These are phyloP conservation scores for Saccharomycopsis selenospora DNA, from an alignment of 805 yeast species.

Conservation along the genomic window DNA sequence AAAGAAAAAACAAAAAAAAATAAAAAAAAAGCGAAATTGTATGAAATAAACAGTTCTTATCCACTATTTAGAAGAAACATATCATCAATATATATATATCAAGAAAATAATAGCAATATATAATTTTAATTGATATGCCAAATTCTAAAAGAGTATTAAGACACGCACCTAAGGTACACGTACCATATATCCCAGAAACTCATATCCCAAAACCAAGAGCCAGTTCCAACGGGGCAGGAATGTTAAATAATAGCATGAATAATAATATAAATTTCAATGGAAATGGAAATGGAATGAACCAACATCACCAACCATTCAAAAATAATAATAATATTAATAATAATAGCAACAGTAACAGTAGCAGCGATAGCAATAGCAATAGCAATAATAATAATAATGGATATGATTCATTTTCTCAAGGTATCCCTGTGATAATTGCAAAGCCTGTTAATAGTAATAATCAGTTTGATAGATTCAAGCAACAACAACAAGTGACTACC, in stretches of 20 bases:
- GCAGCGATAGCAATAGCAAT: neutral
- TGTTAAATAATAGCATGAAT: neutral
- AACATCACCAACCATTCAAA: neutral
- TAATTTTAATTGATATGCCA: no score
- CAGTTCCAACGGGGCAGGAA: neutral
- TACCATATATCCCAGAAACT: conserved; percentile 13
- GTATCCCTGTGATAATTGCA: conserved; percentile 1
- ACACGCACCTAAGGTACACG: conserved; percentile 15
- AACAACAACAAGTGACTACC: conserved; percentile 11
- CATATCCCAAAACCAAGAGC: neutral
- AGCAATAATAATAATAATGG: neutral
- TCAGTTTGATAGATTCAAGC: conserved; percentile 12
- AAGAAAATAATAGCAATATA: no score
- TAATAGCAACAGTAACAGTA: neutral
- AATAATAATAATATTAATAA: no score
- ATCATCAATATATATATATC: no score
- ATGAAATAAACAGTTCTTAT: no score
- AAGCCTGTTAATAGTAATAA: conserved; percentile 17
- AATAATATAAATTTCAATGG: neutral
- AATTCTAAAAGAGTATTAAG: conserved; percentile 9
- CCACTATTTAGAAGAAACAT: no score
- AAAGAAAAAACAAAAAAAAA: no score
- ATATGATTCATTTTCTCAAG: neutral
- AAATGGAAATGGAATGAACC: neutral
- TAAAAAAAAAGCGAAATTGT: no score